Conservation (phyloP, 2,329 filamentous ascomycete genomes). For the Penicillium sp. region DNA sequence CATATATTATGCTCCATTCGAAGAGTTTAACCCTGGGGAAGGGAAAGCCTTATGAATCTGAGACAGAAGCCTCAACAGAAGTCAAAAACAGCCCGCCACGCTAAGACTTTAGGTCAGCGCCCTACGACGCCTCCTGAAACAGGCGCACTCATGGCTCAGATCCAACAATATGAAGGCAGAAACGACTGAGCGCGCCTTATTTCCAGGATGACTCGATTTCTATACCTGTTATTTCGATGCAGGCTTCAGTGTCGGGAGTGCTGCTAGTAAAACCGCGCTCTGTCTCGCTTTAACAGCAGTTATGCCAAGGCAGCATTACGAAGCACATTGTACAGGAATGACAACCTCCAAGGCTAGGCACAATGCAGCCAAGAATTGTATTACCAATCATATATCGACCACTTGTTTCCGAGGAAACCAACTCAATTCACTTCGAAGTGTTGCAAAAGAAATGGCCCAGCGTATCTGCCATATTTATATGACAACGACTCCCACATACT, state of each 20-base stretch:
- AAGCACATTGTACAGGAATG: background rate
- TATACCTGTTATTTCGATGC: background rate
- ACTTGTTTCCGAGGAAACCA: background rate
- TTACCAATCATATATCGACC: background rate
- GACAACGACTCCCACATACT: background rate
- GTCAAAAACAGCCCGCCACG: background rate
- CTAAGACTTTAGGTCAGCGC: background rate
- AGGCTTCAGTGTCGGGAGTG: background rate
- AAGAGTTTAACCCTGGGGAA: background rate
- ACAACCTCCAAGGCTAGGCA: background rate
- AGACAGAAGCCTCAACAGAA: background rate
- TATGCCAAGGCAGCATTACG: background rate
- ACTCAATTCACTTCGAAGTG: background rate
- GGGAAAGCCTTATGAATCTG: background rate
- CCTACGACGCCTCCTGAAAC: background rate
- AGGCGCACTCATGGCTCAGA: background rate
- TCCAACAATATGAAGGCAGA: background rate
- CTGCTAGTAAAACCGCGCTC: background rate
- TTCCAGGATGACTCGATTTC: background rate
- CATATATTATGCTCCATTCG: background rate
- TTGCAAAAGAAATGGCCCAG: background rate
- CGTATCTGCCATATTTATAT: background rate
- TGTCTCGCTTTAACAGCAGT: background rate
- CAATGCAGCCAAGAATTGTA: background rate
- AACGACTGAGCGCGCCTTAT: background rate